Conservation (phyloP, 345 rosid species). For the Erucastrum elatum region DNA sequence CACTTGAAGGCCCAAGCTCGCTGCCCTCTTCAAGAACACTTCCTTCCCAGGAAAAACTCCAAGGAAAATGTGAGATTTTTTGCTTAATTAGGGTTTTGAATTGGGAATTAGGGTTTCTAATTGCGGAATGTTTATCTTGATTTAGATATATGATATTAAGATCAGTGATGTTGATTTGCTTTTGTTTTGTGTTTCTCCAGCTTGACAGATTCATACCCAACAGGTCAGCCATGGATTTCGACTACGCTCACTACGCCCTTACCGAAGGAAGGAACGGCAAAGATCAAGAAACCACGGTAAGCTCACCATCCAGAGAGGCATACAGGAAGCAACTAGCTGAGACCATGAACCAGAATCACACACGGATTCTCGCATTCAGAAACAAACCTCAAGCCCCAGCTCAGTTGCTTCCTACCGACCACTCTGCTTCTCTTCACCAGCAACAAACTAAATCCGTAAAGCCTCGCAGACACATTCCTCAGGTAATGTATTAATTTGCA, state of each 20-base stretch:
- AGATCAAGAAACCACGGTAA: background rate
- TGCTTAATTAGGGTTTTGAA: background rate
- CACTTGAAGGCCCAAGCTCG: conserved; percentile 1
- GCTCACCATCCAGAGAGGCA: conserved; percentile 1
- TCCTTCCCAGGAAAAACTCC: background rate
- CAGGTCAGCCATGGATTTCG: background rate
- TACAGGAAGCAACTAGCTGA: background rate
- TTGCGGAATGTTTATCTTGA: background rate
- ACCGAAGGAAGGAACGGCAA: background rate
- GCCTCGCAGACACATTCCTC: background rate
- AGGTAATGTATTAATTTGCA: background rate
- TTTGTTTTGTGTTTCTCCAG: background rate
- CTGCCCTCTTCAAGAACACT: background rate
- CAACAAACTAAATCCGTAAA: background rate
- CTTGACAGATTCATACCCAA: background rate
- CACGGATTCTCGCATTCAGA: background rate
- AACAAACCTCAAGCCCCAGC: background rate
- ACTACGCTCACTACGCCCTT: background rate
- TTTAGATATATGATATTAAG: background rate
- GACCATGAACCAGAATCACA: background rate
- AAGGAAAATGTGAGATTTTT: background rate
- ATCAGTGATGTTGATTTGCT: background rate
- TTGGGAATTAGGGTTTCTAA: background rate
- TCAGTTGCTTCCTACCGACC: background rate
- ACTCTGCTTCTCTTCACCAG: background rate